These are phyloP conservation scores for Hyaloraphidium curvatum DNA, from an alignment of 192 early-diverging fungal species.

Conservation along the genomic window DNA sequence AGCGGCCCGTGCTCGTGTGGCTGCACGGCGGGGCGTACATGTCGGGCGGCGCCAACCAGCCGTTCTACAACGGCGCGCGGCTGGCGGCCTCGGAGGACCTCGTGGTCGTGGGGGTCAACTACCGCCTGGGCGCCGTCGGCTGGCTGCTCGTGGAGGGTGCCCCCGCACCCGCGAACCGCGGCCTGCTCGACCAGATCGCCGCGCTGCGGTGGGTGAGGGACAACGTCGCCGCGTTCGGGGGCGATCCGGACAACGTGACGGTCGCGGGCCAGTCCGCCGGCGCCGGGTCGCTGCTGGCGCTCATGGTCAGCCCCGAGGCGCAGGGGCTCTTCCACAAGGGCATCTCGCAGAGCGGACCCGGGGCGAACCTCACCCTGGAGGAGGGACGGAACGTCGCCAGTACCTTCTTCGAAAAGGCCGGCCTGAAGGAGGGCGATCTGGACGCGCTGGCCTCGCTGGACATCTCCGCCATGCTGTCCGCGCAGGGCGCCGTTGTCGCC, in stretches of 20 bases:
- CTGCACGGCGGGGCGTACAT: background rate
- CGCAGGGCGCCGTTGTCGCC: no score
- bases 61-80: background rate
- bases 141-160: slow-evolving; percentile 17
- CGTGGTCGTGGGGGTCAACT: slow-evolving; percentile 29
- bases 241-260: slow-evolving; percentile 26
- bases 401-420: no score
- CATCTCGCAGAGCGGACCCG: no score
- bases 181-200: slow-evolving; percentile 28
- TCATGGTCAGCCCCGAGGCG: no score
- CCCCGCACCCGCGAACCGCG: slow-evolving; percentile 14
- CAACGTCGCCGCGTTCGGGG: slow-evolving; percentile 34
- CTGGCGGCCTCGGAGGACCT: slow-evolving; percentile 10
- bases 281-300: no score
- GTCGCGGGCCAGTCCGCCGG: slow-evolving; percentile 33
- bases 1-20: slow-evolving; percentile 4
- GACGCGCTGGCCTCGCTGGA: no score
- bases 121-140: slow-evolving; percentile 33
- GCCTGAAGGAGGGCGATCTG: no score
- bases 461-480: no score
- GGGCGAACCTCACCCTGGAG: no score
- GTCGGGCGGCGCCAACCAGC: background rate
- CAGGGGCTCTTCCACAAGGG: no score
- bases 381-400: no score
- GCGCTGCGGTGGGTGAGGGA: slow-evolving; percentile 35